A percentile compares a stretch with the other conserved stretches of the same genome.
These are phyloP conservation scores for Irpex sp. DNA, from an alignment of 1,284 basidiomycete species.

Conservation along the genomic window DNA sequence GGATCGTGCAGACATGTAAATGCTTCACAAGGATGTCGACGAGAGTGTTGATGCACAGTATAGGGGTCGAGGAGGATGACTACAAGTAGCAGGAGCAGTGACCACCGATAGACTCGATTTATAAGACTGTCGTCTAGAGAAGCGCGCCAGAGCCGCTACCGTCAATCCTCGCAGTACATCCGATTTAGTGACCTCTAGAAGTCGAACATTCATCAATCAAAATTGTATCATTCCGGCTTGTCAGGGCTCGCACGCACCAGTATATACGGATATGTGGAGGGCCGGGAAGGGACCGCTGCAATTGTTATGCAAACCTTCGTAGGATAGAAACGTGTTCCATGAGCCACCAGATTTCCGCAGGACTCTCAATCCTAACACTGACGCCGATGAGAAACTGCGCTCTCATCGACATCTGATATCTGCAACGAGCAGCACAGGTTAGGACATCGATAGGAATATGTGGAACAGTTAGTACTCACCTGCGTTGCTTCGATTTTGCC, in stretches of 20 bases:
- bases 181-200: not conserved
- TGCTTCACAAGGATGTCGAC: not conserved
- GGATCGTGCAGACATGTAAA: not conserved
- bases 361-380: not conserved
- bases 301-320: not conserved
- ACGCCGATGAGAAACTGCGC: not conserved
- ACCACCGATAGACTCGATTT: not conserved
- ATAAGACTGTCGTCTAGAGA: not conserved
- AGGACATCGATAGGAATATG: not conserved
- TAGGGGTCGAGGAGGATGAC: not conserved
- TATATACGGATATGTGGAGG: not conserved
- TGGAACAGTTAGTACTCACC: not conserved
- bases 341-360: not conserved
- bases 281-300: not conserved
- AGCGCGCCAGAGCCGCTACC: not conserved
- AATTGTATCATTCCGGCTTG: not conserved
- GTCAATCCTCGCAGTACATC: not conserved
- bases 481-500: not conserved
- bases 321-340: not conserved
- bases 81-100: not conserved
- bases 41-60: not conserved
- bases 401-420: not conserved
- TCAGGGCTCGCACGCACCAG: not conserved
- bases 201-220: not conserved
- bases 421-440: not conserved